Evolutionary conservation across 805 yeast genomes (phyloP), one percentile per base, ranked within the genome.

Genomic region (Metahyphopichia silvanorum): DNA sequence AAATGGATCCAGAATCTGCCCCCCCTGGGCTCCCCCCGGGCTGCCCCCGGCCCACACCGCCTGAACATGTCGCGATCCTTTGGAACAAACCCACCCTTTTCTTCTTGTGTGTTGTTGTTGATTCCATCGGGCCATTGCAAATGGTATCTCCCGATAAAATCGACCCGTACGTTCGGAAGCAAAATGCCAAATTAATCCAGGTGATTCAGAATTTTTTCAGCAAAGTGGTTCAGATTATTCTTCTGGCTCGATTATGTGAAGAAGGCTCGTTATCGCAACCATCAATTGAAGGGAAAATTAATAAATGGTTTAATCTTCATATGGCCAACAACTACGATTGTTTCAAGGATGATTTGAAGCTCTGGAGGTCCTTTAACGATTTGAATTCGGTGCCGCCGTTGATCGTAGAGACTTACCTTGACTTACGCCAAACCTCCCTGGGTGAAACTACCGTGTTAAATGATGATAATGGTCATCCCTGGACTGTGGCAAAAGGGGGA

Each of bases 391-490:
- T 80, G 11, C 86, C 95, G 1, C 96, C 97, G 2, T 68, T 93
- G 55, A 85, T 93, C 11, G 71, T 93, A 16, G 98, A 93, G 54
- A 80, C 93, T 0, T 84, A 72, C 44, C 63, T 87, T 35, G 94
- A 86, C 50, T 64, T 86, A 34, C 61, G 85, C 15, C 69, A 63
- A 15, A 53, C 84, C 29, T 58, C 72, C 5, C 56, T 77, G 1
- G 72, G 75, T 25, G 86, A 82, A 40, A 66, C 77, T 14, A 66
- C 85, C 19, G 71, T 78, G 21, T 54, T 85, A 24, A 64, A 64
- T 18, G 89, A 82, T 44, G 70, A 68, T 3, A 67, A 69, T 6
- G 74, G 70, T 16, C 66, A 67, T 40, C 49, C 70, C 10, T 79
- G 82, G 74, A 63, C 73, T 7, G 79, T 79, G 9, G 66, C 82